These are phyloP conservation scores for Phytophthora cajani DNA, from an alignment of 352 stramenopile genomes.

Conservation along the genomic window DNA sequence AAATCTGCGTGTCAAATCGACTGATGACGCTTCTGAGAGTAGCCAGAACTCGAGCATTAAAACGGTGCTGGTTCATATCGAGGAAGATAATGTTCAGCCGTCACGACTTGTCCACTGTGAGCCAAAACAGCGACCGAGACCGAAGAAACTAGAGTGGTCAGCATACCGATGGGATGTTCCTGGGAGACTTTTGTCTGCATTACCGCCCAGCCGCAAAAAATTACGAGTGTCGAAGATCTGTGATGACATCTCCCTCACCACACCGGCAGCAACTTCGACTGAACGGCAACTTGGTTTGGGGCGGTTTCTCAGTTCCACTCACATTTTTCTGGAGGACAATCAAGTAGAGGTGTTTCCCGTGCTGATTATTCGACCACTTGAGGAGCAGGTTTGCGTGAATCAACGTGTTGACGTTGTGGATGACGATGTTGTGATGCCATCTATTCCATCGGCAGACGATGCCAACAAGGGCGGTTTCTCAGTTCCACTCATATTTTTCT, in stretches of 20 bases:
- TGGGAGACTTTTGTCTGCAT: constrained; percentile 17
- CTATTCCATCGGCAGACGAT: not conserved
- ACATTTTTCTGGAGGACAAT: constrained; percentile 58
- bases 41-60: constrained; percentile 7
- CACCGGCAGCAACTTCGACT: constrained; percentile 38
- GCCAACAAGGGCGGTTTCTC: constrained; percentile 38
- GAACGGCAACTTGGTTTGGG: constrained; percentile 36
- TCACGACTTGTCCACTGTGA: constrained; percentile 46
- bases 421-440: constrained; percentile 2
- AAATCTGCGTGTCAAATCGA: not conserved
- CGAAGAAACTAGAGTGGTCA: constrained; percentile 32
- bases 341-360: constrained; percentile 76
- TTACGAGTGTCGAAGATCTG: constrained; percentile 47
- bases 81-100: constrained; percentile 36
- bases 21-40: not conserved
- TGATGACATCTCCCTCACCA: constrained; percentile 46
- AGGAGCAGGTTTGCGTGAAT: constrained; percentile 38
- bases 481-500: constrained; percentile 57
- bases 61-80: constrained; percentile 28
- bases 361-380: constrained; percentile 56
- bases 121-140: constrained; percentile 32
- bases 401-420: not conserved
- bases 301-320: constrained; percentile 53
- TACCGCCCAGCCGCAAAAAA: constrained; percentile 23
- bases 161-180: constrained; percentile 30